Percentiles rank a stretch among this genome's conserved stretches.
Evolutionary conservation across 1,284 basidiomycete genomes (phyloP).

Genomic region (Leucoagaricus sp.): DNA sequence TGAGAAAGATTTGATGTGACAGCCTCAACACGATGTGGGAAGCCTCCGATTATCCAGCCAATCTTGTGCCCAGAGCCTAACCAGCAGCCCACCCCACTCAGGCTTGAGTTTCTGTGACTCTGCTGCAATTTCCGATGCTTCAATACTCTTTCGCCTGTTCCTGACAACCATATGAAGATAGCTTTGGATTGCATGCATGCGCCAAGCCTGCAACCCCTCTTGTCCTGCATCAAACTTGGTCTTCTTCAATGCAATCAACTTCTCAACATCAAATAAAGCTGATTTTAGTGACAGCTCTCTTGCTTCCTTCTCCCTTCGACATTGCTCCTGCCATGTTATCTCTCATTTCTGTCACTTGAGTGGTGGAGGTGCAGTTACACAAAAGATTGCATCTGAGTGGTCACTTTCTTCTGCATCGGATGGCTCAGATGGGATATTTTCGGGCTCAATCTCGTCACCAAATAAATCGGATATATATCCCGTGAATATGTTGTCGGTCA

Average conservation of each 20-base stretch:
- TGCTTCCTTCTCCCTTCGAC: too few species aligned
- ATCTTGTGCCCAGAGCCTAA: conserved; percentile 23
- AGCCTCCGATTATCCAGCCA: conserved; percentile 24
- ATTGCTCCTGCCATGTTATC: too few species aligned
- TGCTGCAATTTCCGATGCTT: not conserved
- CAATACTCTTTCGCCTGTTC: not conserved
- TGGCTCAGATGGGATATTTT: too few species aligned
- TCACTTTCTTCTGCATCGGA: too few species aligned
- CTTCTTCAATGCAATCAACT: not conserved
- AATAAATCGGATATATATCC: too few species aligned
- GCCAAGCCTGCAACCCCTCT: not conserved
- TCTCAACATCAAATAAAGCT: too few species aligned
- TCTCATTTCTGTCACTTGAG: too few species aligned
- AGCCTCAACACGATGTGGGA: conserved; percentile 25
- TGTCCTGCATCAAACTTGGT: not conserved
- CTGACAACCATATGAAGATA: not conserved
- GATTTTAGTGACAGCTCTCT: too few species aligned
- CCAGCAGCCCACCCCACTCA: conserved; percentile 9
- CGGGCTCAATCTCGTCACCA: too few species aligned
- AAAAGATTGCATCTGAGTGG: too few species aligned
- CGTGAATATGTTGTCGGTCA: too few species aligned
- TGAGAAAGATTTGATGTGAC: conserved; percentile 27
- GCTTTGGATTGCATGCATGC: not conserved
- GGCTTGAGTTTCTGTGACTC: not conserved
- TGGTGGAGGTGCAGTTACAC: too few species aligned